Percentiles rank a stretch among this genome's conserved stretches.
Conservation (phyloP, 495 filamentous ascomycete species). For the Beverwykella pulmonaria region DNA sequence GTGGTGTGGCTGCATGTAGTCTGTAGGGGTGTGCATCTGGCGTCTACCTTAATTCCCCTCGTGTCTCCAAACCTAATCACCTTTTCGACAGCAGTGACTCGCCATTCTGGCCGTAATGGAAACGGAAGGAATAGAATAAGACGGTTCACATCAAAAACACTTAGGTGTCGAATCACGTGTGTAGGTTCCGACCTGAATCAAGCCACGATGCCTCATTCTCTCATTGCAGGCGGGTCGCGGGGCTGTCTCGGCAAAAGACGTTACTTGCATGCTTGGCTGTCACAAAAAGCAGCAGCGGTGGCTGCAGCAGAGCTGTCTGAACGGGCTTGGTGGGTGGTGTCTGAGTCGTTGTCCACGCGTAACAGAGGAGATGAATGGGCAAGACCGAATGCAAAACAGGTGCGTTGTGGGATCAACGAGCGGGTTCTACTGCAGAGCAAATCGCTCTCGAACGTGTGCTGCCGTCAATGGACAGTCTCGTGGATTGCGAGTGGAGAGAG, state of each 20-base stretch:
- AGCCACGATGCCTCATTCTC: not conserved
- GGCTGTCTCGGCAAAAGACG: not conserved
- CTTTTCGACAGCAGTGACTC: too few relatives aligned
- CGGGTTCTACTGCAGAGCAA: not conserved
- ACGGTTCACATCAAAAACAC: too few relatives aligned
- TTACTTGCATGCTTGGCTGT: not conserved
- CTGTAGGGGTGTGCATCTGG: too few relatives aligned
- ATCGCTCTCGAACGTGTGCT: not conserved
- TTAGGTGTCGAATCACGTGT: too few relatives aligned
- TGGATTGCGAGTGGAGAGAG: not conserved
- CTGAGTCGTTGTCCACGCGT: not conserved
- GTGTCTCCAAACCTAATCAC: too few relatives aligned
- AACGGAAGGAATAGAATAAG: too few relatives aligned
- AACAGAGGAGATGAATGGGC: not conserved
- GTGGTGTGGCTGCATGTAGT: too few relatives aligned
- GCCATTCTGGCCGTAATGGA: too few relatives aligned
- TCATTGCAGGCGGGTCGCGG: not conserved
- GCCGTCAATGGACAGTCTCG: constrained; percentile 4
- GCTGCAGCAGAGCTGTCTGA: not conserved
- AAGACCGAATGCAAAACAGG: not conserved
- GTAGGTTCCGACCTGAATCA: not conserved
- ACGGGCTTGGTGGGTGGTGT: not conserved
- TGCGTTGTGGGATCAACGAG: not conserved
- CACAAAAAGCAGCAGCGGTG: not conserved
- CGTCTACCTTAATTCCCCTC: too few relatives aligned